Evolutionary conservation across 352 stramenopile species (phyloP).

Genomic region (Pythium coloratum): DNA sequence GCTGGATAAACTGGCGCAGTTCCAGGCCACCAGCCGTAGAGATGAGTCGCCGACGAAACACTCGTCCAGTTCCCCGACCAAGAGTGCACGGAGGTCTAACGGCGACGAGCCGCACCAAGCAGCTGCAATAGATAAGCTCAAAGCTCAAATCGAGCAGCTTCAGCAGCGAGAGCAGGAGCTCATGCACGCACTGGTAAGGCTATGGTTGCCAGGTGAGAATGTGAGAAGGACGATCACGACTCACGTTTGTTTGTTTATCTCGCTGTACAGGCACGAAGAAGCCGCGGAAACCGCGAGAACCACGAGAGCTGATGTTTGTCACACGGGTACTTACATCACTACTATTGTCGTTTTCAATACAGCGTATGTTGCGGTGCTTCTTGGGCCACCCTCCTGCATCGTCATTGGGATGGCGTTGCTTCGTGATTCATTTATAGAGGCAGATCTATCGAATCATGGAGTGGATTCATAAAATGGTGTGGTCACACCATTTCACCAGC

Average conservation of each 20-base stretch:
- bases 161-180: constrained; percentile 80
- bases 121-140: constrained; percentile 37
- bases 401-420: background rate
- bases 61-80: constrained; percentile 25
- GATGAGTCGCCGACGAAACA: constrained; percentile 17
- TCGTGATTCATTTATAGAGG: background rate
- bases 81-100: background rate
- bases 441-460: background rate
- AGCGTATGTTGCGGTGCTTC: background rate
- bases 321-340: background rate
- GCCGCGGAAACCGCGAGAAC: constrained; percentile 44
- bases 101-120: background rate
- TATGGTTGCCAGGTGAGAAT: background rate
- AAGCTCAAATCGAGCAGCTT: constrained; percentile 62
- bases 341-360: background rate
- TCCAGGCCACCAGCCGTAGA: constrained; percentile 13
- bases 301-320: background rate
- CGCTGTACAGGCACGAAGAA: constrained; percentile 41
- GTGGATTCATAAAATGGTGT: background rate
- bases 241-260: background rate
- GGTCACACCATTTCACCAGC: background rate
- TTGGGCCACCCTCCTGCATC: background rate
- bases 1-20: constrained; percentile 26
- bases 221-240: background rate
- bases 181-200: constrained; percentile 73